Evolutionary conservation across 2,329 filamentous ascomycete species (phyloP).

Genomic region (Cladosporium sp.): DNA sequence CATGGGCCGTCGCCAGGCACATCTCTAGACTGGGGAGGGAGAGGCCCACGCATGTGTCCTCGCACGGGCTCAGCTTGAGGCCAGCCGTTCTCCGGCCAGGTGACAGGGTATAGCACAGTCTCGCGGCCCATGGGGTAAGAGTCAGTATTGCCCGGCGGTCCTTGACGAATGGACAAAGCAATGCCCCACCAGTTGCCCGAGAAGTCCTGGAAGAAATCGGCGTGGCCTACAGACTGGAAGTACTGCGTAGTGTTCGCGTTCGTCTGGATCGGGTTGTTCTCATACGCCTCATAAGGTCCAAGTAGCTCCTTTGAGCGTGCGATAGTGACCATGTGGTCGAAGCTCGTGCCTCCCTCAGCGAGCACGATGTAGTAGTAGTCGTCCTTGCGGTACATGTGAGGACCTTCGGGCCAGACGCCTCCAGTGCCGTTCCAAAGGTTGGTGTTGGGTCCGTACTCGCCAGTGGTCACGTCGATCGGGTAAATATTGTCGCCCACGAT

Average conservation of each 20-base stretch:
- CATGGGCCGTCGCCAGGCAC: constrained; percentile 48
- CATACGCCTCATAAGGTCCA: constrained; percentile 34
- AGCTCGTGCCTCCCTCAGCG: constrained; percentile 42
- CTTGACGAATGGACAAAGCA: constrained; percentile 50
- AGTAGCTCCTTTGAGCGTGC: constrained; percentile 42
- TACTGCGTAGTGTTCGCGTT: constrained; percentile 33
- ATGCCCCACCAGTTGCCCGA: constrained; percentile 57
- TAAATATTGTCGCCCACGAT: constrained; percentile 38
- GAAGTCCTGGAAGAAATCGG: constrained; percentile 58
- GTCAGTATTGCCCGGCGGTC: constrained; percentile 41
- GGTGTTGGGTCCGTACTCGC: constrained; percentile 28
- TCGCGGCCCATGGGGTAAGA: constrained; percentile 59
- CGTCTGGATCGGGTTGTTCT: constrained; percentile 33
- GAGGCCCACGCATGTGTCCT: constrained; percentile 48
- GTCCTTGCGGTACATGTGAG: constrained; percentile 42
- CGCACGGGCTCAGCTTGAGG: constrained; percentile 44
- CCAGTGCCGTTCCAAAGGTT: constrained; percentile 41
- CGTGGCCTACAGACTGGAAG: constrained; percentile 59
- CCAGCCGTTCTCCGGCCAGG: constrained; percentile 50
- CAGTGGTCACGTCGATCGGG: constrained; percentile 40
- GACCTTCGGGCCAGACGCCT: constrained; percentile 38
- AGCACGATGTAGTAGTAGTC: constrained; percentile 40
- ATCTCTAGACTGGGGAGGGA: constrained; percentile 41
- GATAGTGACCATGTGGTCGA: constrained; percentile 44
- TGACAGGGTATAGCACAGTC: constrained; percentile 52